A percentile compares a stretch with the other conserved stretches of the same genome.
Evolutionary conservation across 345 rosid species (phyloP).

Genomic region (Linum tenue): DNA sequence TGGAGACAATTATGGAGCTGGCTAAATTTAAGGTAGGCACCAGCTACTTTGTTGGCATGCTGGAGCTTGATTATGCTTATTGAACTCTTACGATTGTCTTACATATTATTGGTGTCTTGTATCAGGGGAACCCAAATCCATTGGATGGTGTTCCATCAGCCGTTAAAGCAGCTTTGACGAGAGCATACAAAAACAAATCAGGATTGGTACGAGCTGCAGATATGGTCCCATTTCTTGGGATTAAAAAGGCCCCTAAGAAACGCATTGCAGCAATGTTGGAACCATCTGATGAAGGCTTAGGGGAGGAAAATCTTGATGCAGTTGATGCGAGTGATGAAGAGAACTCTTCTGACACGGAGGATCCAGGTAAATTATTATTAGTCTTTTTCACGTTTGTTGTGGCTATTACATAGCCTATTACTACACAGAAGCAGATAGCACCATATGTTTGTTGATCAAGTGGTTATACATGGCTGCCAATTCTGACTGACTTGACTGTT

Average conservation of each 20-base stretch:
- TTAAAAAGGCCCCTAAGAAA: conserved; percentile 72
- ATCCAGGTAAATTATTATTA: conserved; percentile 35
- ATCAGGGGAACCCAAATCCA: conserved; percentile 70
- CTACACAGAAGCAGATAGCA: too few species aligned
- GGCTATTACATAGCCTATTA: too few species aligned
- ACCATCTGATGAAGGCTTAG: conserved; percentile 47
- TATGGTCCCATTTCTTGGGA: conserved; percentile 68
- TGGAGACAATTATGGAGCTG: conserved; percentile 63
- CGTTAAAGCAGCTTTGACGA: conserved; percentile 84
- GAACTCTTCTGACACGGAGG: conserved; percentile 55
- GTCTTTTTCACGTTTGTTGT: background rate
- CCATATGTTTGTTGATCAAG: background rate
- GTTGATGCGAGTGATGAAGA: conserved; percentile 55
- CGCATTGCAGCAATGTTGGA: conserved; percentile 72
- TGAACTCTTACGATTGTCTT: background rate
- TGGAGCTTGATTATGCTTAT: background rate
- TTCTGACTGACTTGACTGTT: background rate
- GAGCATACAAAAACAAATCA: conserved; percentile 67
- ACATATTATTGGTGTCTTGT: conserved; percentile 6
- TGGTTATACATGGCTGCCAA: background rate
- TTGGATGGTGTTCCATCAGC: conserved; percentile 73
- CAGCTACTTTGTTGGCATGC: background rate
- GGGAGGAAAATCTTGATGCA: conserved; percentile 51
- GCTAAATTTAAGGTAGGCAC: conserved; percentile 63
- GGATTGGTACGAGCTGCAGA: conserved; percentile 88